Evolutionary conservation across 371 early-diverging fungal genomes (phyloP).

Genomic region (Mortierella polycephala): DNA sequence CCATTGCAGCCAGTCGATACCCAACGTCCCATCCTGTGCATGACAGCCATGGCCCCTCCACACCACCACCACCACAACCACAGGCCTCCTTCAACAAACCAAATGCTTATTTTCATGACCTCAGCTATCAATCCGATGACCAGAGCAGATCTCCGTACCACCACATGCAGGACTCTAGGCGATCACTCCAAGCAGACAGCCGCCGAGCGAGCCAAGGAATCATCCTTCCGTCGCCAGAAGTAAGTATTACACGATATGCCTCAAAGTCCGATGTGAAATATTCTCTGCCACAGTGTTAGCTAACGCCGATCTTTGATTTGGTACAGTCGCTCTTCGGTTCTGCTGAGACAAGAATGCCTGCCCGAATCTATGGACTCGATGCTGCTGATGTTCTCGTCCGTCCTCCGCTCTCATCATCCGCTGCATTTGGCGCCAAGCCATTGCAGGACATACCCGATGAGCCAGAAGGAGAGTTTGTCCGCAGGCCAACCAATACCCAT

Average conservation of each 20-base stretch:
- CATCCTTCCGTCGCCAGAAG: conserved; percentile 38
- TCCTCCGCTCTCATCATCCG: conserved; percentile 23
- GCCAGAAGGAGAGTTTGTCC: conserved; percentile 12
- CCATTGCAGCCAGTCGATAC: conserved; percentile 22
- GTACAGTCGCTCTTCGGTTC: conserved; percentile 12
- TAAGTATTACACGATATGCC: conserved; percentile 2
- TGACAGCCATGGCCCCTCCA: neutral
- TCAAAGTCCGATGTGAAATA: neutral
- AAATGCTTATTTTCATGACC: conserved; percentile 14
- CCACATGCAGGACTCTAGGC: conserved; percentile 5
- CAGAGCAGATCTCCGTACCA: conserved; percentile 12
- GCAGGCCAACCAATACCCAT: conserved; percentile 8
- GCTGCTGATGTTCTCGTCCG: conserved; percentile 34
- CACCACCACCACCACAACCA: conserved; percentile 7
- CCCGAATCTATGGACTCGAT: conserved; percentile 43
- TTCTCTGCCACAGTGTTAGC: no score
- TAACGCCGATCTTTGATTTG: neutral
- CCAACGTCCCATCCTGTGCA: neutral
- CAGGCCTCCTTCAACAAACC: neutral
- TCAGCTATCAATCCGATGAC: neutral
- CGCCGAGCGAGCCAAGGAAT: conserved; percentile 30
- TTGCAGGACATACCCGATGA: conserved; percentile 26
- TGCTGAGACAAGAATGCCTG: conserved; percentile 14
- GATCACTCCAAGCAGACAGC: conserved; percentile 24
- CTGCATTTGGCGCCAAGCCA: conserved; percentile 20